Evolutionary conservation across 2,329 filamentous ascomycete species (phyloP), one percentile per base, ranked within the genome.

Genomic region (Coniochaeta prunicola): DNA sequence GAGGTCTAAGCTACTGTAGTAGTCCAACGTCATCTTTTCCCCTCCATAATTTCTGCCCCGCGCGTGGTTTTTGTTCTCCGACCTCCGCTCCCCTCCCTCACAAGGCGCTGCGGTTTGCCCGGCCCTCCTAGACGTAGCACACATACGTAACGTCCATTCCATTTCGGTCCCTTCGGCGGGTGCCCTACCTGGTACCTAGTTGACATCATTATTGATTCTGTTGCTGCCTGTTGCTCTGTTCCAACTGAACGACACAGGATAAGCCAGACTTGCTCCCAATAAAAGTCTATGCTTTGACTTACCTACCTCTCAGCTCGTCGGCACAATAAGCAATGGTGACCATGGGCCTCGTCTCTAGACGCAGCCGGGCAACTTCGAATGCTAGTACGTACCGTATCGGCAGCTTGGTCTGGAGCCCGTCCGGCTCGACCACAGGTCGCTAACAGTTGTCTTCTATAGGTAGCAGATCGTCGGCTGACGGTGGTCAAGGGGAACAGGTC

Each of bases 401-500:
- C 30, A 10, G 42, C 21, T 17, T 9, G 48, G 15, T 45, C 28
- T 31, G 53, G 53, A 15, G 38, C n/a, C 17, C 24, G 8, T 36
- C n/a, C 28, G 28, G 24, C 53, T 56, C 17, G 19, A 34, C 6
- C 5, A 21, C 19, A 45, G 5, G 40, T 45, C 21, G 19, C 45
- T 50, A 50, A 50, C 45, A 50, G 24, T 40, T 2, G n/a, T 31
- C 53, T 6, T 24, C 30, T 64, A 65, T 68, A 78, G 78, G 77
- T 69, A 76, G 72, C 66, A 73, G 74, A 64, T 83, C 82, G 53
- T 88, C 86, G 4, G 74, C 73, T 64, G 85, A 89, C 59, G 85
- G 86, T 26, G 69, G 66, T 59, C 70, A 70, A 61, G 72, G 65
- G 62, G 78, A 76, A 12, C 73, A 74, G 60, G 76, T 78, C 61